phyloP scores from a whole-genome alignment of 2,329 filamentous ascomycete species.

The Teratosphaeria zuluensis region DNA sequence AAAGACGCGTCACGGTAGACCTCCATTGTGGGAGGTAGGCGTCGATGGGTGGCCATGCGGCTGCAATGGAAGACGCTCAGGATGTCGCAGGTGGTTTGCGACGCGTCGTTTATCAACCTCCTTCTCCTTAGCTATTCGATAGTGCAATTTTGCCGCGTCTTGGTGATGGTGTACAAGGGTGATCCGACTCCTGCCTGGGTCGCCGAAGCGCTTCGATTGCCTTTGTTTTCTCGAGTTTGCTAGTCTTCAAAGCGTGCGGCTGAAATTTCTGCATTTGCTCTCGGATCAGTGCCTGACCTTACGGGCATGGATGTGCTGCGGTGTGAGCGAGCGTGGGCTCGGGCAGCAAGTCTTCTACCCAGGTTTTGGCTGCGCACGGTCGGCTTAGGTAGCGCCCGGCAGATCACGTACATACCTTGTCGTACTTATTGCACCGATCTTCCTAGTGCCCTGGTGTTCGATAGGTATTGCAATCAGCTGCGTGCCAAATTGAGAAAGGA shows the following conservation, averaged over 20 bases:
- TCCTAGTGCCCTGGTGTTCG: background rate
- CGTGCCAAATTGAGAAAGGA: background rate
- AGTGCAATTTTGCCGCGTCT: background rate
- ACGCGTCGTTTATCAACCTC: background rate
- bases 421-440: background rate
- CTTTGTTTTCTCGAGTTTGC: background rate
- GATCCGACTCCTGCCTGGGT: background rate
- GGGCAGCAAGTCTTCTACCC: background rate
- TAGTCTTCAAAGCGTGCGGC: background rate
- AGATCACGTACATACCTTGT: background rate
- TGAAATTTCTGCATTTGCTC: background rate
- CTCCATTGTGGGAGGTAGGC: background rate
- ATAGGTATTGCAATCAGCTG: background rate
- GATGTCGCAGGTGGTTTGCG: background rate
- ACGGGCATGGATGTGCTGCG: background rate
- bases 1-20: conserved; percentile 31
- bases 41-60: background rate
- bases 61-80: background rate
- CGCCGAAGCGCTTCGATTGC: background rate
- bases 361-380: background rate
- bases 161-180: background rate
- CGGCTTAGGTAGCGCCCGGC: background rate
- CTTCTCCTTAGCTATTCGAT: background rate
- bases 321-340: background rate
- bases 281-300: background rate